phyloP scores from a whole-genome alignment of 192 early-diverging fungal species.

The Linnemannia schmuckeri region DNA sequence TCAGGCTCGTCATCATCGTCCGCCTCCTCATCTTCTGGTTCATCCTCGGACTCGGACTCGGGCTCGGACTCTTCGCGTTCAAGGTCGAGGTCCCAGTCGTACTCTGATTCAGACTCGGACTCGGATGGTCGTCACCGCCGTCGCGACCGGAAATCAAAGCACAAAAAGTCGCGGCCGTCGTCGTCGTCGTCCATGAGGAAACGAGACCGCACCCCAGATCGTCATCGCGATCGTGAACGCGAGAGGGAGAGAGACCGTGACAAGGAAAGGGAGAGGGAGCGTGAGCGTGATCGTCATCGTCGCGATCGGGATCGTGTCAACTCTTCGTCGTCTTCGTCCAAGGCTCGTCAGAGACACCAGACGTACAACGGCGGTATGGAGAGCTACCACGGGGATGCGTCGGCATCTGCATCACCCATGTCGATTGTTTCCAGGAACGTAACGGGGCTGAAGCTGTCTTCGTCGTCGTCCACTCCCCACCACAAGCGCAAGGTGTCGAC shows the following conservation, averaged over 20 bases:
- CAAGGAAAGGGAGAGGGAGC: neutral
- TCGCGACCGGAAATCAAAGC: constrained; percentile 9
- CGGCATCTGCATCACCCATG: constrained; percentile 48
- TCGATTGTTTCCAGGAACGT: constrained; percentile 36
- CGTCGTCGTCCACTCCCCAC: constrained; percentile 20
- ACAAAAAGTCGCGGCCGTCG: neutral
- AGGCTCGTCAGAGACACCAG: constrained; percentile 16
- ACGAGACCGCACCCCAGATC: constrained; percentile 24
- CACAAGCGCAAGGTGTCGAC: constrained; percentile 36
- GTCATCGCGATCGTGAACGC: constrained; percentile 15
- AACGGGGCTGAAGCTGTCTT: constrained; percentile 38
- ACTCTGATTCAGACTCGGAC: constrained; percentile 54
- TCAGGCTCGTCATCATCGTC: constrained; percentile 4
- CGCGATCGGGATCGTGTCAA: constrained; percentile 1
- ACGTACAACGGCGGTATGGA: constrained; percentile 20
- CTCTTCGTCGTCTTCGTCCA: constrained; percentile 10
- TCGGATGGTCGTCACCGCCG: constrained; percentile 21
- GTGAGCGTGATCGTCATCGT: constrained; percentile 19
- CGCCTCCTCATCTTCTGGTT: constrained; percentile 15
- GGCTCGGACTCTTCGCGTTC: constrained; percentile 13
- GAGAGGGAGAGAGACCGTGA: neutral
- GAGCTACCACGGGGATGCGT: constrained; percentile 13
- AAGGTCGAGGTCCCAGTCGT: neutral
- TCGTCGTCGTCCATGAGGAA: constrained; percentile 31
- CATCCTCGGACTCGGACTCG: constrained; percentile 20